Evolutionary conservation across 345 rosid species (phyloP).

Genomic region (Luvunga scandens): DNA sequence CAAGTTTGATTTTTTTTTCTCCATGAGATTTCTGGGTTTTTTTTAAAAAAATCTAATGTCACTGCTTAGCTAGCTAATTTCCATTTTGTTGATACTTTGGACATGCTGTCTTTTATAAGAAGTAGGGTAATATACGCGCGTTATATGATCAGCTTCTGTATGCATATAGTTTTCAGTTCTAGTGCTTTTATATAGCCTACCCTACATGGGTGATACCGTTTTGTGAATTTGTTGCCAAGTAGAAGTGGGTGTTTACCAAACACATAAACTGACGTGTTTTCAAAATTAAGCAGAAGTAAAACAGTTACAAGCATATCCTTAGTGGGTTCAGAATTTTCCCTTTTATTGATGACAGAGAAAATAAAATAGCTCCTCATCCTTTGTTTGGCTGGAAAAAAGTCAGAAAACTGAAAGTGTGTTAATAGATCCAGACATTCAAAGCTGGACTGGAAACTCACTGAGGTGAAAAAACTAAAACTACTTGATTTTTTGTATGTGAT

Average conservation of each 20-base stretch:
- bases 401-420: neutral
- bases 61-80: neutral
- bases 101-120: no score
- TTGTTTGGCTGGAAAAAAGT: neutral
- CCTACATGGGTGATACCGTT: neutral
- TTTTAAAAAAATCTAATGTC: neutral
- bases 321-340: neutral
- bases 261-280: no score
- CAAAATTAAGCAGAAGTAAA: no score
- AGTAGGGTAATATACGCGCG: neutral
- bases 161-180: neutral
- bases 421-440: neutral
- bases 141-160: neutral
- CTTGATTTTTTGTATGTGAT: neutral
- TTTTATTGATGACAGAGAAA: neutral
- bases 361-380: neutral
- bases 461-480: neutral
- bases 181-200: neutral
- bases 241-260: no score
- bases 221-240: neutral
- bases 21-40: neutral
- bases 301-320: no score
- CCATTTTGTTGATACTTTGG: neutral
- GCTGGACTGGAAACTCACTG: neutral
- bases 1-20: neutral